Conservation (phyloP, 768 basidiomycete species). For the Crepidotus variabilis region DNA sequence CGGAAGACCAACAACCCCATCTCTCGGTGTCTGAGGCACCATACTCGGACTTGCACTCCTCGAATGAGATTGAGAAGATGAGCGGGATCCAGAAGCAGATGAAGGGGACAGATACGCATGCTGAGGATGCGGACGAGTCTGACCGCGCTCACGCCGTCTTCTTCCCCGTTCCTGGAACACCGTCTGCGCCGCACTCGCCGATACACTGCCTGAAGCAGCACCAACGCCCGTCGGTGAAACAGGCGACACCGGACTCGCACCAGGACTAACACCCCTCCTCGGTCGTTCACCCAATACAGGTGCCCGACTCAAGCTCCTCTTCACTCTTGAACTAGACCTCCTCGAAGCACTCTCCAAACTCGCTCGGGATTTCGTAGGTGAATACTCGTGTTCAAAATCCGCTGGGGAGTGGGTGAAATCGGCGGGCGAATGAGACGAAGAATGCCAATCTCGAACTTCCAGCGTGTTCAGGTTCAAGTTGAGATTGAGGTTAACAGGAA, state of each 20-base stretch:
- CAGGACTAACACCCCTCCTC: background rate
- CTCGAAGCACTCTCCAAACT: background rate
- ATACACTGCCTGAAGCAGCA: no score
- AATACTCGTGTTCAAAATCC: no score
- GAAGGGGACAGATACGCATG: background rate
- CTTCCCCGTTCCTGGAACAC: no score
- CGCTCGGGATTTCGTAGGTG: background rate
- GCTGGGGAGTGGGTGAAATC: no score
- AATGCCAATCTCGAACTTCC: no score
- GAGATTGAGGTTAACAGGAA: no score
- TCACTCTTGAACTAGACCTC: background rate
- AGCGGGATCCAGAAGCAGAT: background rate
- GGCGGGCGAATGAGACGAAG: no score
- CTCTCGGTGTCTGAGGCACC: background rate
- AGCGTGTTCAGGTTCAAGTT: no score
- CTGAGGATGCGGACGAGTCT: background rate
- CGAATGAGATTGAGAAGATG: background rate
- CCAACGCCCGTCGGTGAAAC: no score
- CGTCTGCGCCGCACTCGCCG: no score
- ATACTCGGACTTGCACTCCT: background rate
- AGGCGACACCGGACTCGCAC: no score
- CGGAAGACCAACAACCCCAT: background rate
- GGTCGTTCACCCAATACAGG: background rate
- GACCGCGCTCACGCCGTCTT: background rate
- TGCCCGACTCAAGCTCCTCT: background rate